Base-by-base conservation (phyloP, 495 filamentous ascomycete genomes). In the Talaromyces proteolyticus region DNA sequence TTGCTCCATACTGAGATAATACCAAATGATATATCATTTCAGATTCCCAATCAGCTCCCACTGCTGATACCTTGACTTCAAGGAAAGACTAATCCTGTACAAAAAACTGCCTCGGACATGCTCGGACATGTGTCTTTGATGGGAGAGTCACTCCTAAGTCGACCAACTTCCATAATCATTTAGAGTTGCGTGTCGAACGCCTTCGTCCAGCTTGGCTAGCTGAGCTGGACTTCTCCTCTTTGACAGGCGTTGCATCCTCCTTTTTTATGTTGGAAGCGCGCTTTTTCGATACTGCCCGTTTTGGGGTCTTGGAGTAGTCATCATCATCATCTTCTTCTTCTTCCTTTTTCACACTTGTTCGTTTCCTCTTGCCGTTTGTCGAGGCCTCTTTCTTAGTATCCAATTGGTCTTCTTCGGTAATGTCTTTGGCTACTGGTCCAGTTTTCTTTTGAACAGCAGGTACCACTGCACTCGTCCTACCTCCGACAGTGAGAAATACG, bases 391-490 rank as follows among this genome's bases (percentile, higher is more conserved):
- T 50, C 11, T 53, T 48, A 3, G 43, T 63, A 48, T 62, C 57
- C 21, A 26, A 47, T 51, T 55, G 16, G 53, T 59, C 55, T 11
- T 67, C 66, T 3, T 58, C 56, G 38, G 51, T 55, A 3, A 63
- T 52, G 6, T 69, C 68, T 42, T 67, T 71, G 8, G 64, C 58
- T 36, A 67, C 67, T 21, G 71, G 63, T 14, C 76, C 79, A 0
- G 81, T 84, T 73, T 94, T 95, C 68, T 91, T 93, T 71, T 97
- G 93, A 22, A 91, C 69, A 49, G 76, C 82, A 0, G 88, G 89
- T 6, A 92, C 89, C 26, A 93, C 81, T 21, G 89, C 92, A 53
- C 87, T 94, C 3, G 93, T 96, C 52, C 93, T 75, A 3, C 89
- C 89, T 3, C 91, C 90, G 4, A 96, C 91, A 11, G 84, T 96